Evolutionary conservation across 768 basidiomycete genomes (phyloP).

Genomic region (Leccinum olivaceopallidum): DNA sequence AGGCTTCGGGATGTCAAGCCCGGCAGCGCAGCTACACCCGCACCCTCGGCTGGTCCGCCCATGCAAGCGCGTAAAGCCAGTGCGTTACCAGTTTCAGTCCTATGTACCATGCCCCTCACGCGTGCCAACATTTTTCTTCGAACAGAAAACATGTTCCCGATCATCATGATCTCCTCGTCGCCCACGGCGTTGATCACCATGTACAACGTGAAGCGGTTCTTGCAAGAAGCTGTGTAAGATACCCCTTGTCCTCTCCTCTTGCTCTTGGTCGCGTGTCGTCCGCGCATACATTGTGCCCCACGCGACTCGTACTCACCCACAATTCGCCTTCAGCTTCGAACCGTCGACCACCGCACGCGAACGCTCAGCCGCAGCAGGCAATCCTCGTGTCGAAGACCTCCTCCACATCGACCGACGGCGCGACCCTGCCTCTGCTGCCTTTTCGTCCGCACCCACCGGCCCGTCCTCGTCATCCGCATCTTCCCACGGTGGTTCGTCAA

Average conservation of each 20-base stretch:
- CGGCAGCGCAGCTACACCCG: conserved; percentile 41
- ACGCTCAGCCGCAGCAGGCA: conserved; percentile 68
- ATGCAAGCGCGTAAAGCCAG: conserved; percentile 70
- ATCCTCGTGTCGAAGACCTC: conserved; percentile 75
- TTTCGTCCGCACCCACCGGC: conserved; percentile 15
- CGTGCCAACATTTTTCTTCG: not conserved
- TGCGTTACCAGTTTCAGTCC: conserved; percentile 34
- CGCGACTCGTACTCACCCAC: not conserved
- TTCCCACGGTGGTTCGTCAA: conserved; percentile 25
- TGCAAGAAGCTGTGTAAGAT: conserved; percentile 82
- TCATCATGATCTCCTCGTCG: conserved; percentile 94
- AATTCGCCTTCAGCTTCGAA: conserved; percentile 55
- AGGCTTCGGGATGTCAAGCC: conserved; percentile 68
- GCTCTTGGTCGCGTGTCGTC: not conserved
- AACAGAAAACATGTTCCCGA: conserved; percentile 78
- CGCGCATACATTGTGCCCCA: not conserved
- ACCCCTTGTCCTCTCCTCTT: no score
- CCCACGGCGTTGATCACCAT: conserved; percentile 95
- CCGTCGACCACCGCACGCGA: conserved; percentile 73
- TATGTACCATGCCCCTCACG: no score
- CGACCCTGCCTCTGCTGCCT: conserved; percentile 39
- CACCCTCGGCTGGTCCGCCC: conserved; percentile 36
- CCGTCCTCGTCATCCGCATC: not conserved
- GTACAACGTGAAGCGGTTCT: conserved; percentile 94
- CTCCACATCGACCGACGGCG: conserved; percentile 85